These are phyloP conservation scores for Metarhizium rileyi DNA, from an alignment of 2,329 filamentous ascomycete genomes.

Conservation along the genomic window DNA sequence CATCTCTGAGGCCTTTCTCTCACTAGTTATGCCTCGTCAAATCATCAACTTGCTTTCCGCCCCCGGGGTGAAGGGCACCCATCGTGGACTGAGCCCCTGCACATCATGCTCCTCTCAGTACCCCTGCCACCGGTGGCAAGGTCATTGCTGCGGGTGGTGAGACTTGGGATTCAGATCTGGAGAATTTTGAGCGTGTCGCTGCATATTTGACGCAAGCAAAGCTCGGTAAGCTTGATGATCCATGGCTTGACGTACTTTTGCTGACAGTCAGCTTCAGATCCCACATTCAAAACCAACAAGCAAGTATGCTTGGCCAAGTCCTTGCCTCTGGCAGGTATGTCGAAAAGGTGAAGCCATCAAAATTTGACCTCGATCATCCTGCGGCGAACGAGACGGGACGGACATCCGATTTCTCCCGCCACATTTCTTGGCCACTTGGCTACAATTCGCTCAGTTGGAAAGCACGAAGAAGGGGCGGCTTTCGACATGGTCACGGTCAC, in stretches of 20 bases:
- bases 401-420: slow-evolving; percentile 15
- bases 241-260: slow-evolving; percentile 15
- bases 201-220: slow-evolving; percentile 11
- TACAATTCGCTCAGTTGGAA: slow-evolving; percentile 16
- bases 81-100: too few relatives aligned
- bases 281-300: slow-evolving; percentile 20
- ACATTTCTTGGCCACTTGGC: slow-evolving; percentile 19
- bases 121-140: too few relatives aligned
- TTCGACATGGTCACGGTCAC: not conserved
- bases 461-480: not conserved
- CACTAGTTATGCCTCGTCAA: too few relatives aligned
- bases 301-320: slow-evolving; percentile 18
- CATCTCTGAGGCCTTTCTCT: too few relatives aligned
- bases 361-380: slow-evolving; percentile 8
- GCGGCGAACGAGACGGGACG: slow-evolving; percentile 21
- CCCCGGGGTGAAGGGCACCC: too few relatives aligned
- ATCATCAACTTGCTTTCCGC: too few relatives aligned
- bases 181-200: slow-evolving; percentile 7
- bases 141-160: too few relatives aligned
- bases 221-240: slow-evolving; percentile 11
- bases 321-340: slow-evolving; percentile 11
- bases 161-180: not conserved
- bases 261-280: slow-evolving; percentile 24
- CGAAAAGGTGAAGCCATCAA: slow-evolving; percentile 14
- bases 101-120: too few relatives aligned